Conservation (phyloP, 164 flowering plant genomes). For the Taxillus chinensis region DNA sequence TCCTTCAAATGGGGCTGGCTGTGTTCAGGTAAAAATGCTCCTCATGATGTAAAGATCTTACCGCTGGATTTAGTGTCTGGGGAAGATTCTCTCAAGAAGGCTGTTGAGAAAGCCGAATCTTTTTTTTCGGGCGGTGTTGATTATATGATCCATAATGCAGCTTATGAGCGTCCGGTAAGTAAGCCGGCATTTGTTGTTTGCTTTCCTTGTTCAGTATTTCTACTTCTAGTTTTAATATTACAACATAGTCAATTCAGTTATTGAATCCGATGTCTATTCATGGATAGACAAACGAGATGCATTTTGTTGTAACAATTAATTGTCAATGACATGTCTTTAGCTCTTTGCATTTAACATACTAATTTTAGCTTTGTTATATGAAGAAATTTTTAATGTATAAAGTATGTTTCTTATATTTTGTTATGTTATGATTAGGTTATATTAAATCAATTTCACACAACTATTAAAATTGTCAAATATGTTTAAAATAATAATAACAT, state of each 20-base stretch:
- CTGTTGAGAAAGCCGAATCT: constrained; percentile 72
- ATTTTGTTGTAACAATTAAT: too few relatives aligned
- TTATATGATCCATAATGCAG: constrained; percentile 92
- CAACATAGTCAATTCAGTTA: neutral
- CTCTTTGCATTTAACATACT: too few relatives aligned
- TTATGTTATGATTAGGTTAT: too few relatives aligned
- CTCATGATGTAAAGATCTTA: constrained; percentile 58
- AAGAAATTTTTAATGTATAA: too few relatives aligned
- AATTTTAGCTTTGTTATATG: too few relatives aligned
- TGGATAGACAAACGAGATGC: too few relatives aligned
- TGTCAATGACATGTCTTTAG: too few relatives aligned
- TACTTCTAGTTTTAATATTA: neutral
- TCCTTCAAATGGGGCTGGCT: neutral
- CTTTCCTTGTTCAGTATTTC: neutral
- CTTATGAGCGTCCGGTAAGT: constrained; percentile 90
- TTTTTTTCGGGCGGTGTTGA: constrained; percentile 77
- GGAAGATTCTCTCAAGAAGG: constrained; percentile 56
- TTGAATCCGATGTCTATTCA: too few relatives aligned
- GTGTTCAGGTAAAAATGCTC: constrained; percentile 75
- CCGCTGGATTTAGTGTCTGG: constrained; percentile 81
- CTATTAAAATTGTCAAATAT: too few relatives aligned
- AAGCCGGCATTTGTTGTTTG: neutral
- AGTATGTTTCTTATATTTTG: too few relatives aligned
- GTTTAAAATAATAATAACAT: too few relatives aligned
- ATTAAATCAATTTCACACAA: too few relatives aligned